phyloP scores from a whole-genome alignment of 129 eudicot species.

The Saussurea involucrata region DNA sequence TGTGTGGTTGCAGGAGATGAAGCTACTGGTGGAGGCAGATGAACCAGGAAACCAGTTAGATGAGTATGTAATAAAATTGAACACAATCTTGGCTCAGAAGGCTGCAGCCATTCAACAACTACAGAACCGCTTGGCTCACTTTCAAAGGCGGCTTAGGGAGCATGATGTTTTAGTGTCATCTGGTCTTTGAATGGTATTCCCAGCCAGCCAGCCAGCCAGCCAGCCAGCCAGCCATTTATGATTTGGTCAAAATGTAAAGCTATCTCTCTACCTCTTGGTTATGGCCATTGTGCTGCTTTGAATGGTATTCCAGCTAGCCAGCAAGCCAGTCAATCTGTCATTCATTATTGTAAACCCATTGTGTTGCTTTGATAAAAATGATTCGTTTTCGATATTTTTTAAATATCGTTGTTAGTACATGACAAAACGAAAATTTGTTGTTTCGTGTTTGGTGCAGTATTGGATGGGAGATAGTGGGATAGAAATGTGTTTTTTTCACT shows the following conservation, averaged over 20 bases:
- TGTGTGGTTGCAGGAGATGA: slow-evolving; percentile 72
- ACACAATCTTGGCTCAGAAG: slow-evolving; percentile 77
- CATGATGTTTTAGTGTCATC: slow-evolving; percentile 82
- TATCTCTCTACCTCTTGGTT: not conserved
- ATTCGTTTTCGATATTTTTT: not conserved
- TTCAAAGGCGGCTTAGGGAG: slow-evolving; percentile 87
- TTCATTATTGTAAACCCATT: slow-evolving; percentile 13
- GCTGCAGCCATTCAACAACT: slow-evolving; percentile 81
- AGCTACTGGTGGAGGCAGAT: slow-evolving; percentile 88
- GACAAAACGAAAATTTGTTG: not conserved
- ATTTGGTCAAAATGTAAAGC: slow-evolving; percentile 1
- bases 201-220: not conserved
- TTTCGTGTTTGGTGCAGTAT: not conserved
- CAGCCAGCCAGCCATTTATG: not conserved
- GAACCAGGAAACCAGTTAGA: slow-evolving; percentile 94
- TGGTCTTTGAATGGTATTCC: slow-evolving; percentile 36
- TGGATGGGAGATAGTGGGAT: too few species aligned
- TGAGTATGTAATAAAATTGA: slow-evolving; percentile 67
- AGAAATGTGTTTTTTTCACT: too few species aligned
- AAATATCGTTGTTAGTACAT: not conserved
- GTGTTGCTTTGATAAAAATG: not conserved
- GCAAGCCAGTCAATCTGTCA: slow-evolving; percentile 17
- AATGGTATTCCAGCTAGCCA: too few species aligned
- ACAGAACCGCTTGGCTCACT: slow-evolving; percentile 83
- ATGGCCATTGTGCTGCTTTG: not conserved